Conservation (phyloP, 2,329 filamentous ascomycete genomes). For the Periconia sp. region DNA sequence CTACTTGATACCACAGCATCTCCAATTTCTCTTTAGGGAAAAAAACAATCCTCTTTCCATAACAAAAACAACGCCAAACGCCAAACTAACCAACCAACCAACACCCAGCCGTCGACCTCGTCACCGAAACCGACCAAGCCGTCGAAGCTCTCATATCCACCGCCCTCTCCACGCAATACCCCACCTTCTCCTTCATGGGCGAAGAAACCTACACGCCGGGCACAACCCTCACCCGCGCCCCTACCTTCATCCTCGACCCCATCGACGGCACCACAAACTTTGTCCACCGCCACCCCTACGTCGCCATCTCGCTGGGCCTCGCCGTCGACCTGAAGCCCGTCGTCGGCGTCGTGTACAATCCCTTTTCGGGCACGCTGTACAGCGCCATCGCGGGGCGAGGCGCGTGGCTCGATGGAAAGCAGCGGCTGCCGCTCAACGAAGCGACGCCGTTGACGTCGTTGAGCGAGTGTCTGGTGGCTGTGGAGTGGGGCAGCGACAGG, state of each 20-base stretch:
- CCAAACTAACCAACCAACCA: no score
- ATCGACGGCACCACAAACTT: constrained; percentile 87
- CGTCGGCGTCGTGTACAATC: constrained; percentile 82
- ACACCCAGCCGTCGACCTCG: constrained; percentile 61
- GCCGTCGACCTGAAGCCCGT: constrained; percentile 66
- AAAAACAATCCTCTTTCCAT: not conserved
- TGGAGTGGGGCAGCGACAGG: constrained; percentile 76
- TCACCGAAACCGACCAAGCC: constrained; percentile 68
- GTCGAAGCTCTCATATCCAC: constrained; percentile 65
- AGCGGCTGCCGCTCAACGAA: constrained; percentile 54
- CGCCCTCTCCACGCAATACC: constrained; percentile 58
- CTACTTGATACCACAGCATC: not conserved
- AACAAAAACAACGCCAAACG: not conserved
- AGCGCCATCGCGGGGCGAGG: constrained; percentile 72
- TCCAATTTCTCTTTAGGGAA: not conserved
- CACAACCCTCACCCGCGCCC: constrained; percentile 64
- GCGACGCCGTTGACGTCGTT: constrained; percentile 66
- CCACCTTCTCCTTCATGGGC: constrained; percentile 57
- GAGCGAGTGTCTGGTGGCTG: constrained; percentile 68
- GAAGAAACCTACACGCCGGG: constrained; percentile 74
- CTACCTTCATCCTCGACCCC: constrained; percentile 82
- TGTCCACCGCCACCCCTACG: constrained; percentile 74
- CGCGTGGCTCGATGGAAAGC: constrained; percentile 56
- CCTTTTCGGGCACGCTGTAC: constrained; percentile 73
- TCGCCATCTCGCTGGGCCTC: constrained; percentile 78